phyloP scores from a whole-genome alignment of 371 early-diverging fungal genomes.

The Hamiltosporidium tvaerminnensis region DNA sequence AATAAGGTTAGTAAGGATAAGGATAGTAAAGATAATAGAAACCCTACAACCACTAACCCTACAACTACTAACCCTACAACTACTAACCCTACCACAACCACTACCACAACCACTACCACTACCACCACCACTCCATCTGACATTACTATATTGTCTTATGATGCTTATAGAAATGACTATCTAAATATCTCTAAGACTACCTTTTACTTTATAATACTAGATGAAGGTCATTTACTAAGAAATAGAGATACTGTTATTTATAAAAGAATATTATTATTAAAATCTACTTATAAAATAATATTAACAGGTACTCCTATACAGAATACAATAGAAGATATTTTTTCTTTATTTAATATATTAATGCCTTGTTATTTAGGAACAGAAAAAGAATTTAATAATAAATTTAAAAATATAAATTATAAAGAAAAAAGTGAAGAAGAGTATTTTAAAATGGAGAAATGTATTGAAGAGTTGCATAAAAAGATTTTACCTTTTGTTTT shows the following conservation, averaged over 20 bases:
- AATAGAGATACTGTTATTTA: slow-evolving; percentile 62
- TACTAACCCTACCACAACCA: too few species aligned
- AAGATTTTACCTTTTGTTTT: slow-evolving; percentile 87
- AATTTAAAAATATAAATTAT: slow-evolving; percentile 59
- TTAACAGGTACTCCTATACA: slow-evolving; percentile 61
- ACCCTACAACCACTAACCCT: too few species aligned
- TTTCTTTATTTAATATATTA: slow-evolving; percentile 49
- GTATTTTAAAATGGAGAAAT: slow-evolving; percentile 13
- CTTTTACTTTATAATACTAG: slow-evolving; percentile 57
- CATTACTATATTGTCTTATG: background rate
- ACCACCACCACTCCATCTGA: too few species aligned
- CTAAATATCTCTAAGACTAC: background rate
- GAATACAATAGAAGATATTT: slow-evolving; percentile 56
- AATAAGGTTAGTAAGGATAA: background rate
- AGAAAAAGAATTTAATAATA: slow-evolving; percentile 35
- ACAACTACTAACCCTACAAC: too few species aligned
- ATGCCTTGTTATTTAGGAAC: slow-evolving; percentile 51
- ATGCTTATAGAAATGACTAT: slow-evolving; percentile 5
- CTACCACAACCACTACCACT: too few species aligned
- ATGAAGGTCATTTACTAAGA: slow-evolving; percentile 73
- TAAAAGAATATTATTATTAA: slow-evolving; percentile 60
- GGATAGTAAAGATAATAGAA: background rate
- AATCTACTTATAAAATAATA: slow-evolving; percentile 43
- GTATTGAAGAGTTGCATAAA: slow-evolving; percentile 71
- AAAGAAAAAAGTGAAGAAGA: slow-evolving; percentile 20